Conservation (phyloP, 306 rosid species). For the Casuarina equisetifolia region DNA sequence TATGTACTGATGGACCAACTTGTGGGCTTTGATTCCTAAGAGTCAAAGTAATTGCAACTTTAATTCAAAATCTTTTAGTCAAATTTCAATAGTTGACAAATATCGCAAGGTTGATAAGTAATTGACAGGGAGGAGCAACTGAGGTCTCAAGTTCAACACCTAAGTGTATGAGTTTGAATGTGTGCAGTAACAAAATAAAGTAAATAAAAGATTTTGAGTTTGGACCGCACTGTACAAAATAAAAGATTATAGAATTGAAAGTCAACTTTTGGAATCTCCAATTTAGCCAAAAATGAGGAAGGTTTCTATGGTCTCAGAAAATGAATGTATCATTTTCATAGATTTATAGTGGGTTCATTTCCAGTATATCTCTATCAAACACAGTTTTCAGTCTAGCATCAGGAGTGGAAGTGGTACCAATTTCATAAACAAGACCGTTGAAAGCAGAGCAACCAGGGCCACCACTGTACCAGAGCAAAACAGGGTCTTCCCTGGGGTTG, state of each 20-base stretch:
- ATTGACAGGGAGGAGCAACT: too few species aligned
- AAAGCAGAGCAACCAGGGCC: constrained; percentile 31
- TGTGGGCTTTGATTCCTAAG: too few species aligned
- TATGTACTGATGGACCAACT: neutral
- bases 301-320: neutral
- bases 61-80: neutral
- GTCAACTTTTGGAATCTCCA: too few species aligned
- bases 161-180: too few species aligned
- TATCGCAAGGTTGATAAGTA: too few species aligned
- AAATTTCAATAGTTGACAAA: neutral
- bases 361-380: neutral
- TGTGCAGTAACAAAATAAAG: too few species aligned
- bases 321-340: neutral
- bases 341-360: too few species aligned
- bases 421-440: constrained; percentile 16
- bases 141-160: too few species aligned
- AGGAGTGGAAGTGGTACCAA: constrained; percentile 1
- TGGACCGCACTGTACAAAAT: too few species aligned
- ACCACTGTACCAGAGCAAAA: constrained; percentile 19
- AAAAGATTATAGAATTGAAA: too few species aligned
- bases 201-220: too few species aligned
- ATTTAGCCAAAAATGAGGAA: neutral
- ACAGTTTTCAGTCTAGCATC: neutral
- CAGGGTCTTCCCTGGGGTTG: constrained; percentile 12
- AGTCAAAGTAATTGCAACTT: too few species aligned